These are phyloP conservation scores for Beauveria sp. DNA, from an alignment of 2,329 filamentous ascomycete species.

Conservation along the genomic window DNA sequence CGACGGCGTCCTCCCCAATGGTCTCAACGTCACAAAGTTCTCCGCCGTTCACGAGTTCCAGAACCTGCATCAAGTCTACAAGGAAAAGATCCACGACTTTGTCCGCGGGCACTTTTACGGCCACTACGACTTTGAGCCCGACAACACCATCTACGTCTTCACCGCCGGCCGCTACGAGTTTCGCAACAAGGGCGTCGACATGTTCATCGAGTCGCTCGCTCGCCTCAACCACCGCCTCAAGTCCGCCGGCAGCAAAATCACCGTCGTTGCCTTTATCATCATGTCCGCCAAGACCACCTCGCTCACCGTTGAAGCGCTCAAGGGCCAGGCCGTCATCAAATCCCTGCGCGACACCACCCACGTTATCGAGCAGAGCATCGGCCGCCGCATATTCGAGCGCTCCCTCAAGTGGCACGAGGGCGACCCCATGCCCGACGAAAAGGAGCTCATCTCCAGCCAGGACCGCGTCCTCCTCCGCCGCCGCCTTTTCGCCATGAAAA, in stretches of 20 bases:
- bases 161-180: constrained; percentile 96
- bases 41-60: constrained; percentile 98
- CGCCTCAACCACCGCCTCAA: constrained; percentile 93
- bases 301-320: constrained; percentile 88
- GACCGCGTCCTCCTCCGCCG: constrained; percentile 89
- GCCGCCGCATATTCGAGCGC: constrained; percentile 88
- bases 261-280: constrained; percentile 95
- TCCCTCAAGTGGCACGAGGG: constrained; percentile 95
- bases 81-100: constrained; percentile 98
- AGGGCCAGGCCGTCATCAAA: constrained; percentile 96
- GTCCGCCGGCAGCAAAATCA: constrained; percentile 75
- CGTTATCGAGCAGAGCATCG: constrained; percentile 86
- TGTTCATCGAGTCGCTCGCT: constrained; percentile 97
- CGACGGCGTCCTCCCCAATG: constrained; percentile 92
- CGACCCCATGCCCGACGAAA: constrained; percentile 87
- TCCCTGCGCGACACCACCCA: constrained; percentile 88
- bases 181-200: constrained; percentile 96
- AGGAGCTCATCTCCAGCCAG: constrained; percentile 85
- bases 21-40: constrained; percentile 94
- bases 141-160: constrained; percentile 97
- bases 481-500: constrained; percentile 93
- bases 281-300: constrained; percentile 97
- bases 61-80: constrained; percentile 91
- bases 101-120: constrained; percentile 97
- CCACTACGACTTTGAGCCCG: constrained; percentile 92